A percentile compares a stretch with the other conserved stretches of the same genome.
These are phyloP conservation scores for Linum lewisii DNA, from an alignment of 345 rosid species.

Conservation along the genomic window DNA sequence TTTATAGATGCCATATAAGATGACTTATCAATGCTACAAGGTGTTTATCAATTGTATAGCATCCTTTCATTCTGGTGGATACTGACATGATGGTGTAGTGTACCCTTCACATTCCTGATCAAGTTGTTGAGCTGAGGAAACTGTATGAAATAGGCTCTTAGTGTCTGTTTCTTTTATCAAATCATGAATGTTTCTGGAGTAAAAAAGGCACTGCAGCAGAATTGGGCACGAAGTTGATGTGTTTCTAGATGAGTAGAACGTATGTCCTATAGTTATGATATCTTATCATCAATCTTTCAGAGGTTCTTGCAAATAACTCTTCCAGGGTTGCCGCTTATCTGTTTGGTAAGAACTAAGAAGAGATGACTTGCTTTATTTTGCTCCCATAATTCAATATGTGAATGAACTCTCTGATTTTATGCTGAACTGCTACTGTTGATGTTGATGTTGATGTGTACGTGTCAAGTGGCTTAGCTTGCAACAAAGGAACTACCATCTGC, in stretches of 20 bases:
- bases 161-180: conserved; percentile 25
- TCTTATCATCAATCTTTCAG: conserved; percentile 62
- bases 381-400: conserved; percentile 12
- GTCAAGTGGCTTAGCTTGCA: neutral
- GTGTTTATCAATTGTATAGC: neutral
- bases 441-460: conserved; percentile 10
- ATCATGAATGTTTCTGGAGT: conserved; percentile 32
- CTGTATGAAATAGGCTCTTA: conserved; percentile 12
- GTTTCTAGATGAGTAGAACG: conserved; percentile 45
- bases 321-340: conserved; percentile 51
- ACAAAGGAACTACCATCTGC: no score
- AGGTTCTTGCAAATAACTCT: conserved; percentile 61
- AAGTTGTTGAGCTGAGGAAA: conserved; percentile 20
- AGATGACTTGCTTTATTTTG: conserved; percentile 24
- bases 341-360: conserved; percentile 87
- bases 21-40: neutral
- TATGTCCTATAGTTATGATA: conserved; percentile 46
- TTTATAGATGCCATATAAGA: no score
- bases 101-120: conserved; percentile 18
- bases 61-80: neutral
- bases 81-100: neutral
- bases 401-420: neutral
- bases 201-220: conserved; percentile 45
- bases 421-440: conserved; percentile 8
- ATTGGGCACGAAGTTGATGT: conserved; percentile 44